Evolutionary conservation across 306 rosid genomes (phyloP).

Genomic region (Vigna trinervia): DNA sequence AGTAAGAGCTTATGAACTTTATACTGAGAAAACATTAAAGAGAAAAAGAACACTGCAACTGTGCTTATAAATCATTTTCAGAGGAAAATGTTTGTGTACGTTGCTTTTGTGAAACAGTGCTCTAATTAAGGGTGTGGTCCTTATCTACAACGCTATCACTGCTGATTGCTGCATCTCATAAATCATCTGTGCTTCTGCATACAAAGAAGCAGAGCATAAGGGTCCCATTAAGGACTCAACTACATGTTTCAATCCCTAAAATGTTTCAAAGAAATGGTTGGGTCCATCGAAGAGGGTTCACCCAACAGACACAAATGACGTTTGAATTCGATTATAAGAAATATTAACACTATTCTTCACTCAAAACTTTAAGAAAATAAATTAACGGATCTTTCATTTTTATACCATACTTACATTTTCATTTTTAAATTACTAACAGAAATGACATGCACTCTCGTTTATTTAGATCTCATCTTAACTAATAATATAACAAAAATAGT

Average conservation of each 20-base stretch:
- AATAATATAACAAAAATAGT: background rate
- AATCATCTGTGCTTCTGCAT: background rate
- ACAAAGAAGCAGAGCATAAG: background rate
- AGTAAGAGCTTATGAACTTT: too few relatives aligned
- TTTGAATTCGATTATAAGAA: too few relatives aligned
- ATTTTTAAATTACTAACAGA: too few relatives aligned
- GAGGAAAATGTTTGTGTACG: background rate
- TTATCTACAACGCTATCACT: background rate
- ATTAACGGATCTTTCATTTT: too few relatives aligned
- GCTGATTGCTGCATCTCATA: background rate
- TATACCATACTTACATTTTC: too few relatives aligned
- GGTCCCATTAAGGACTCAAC: background rate
- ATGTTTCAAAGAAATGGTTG: background rate
- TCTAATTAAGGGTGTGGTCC: background rate
- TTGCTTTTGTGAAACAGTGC: background rate
- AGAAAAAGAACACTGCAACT: background rate
- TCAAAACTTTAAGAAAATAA: fast-evolving
- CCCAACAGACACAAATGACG: too few relatives aligned
- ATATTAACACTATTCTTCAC: too few relatives aligned
- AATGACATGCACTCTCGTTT: too few relatives aligned
- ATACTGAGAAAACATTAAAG: background rate
- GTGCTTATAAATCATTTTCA: background rate
- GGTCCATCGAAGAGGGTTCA: too few relatives aligned
- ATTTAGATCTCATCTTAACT: background rate
- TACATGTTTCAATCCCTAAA: background rate